Percentiles rank a stretch among this genome's conserved stretches.
Conservation (phyloP, 2,329 filamentous ascomycete species). For the Cladosporium sphaerospermum region DNA sequence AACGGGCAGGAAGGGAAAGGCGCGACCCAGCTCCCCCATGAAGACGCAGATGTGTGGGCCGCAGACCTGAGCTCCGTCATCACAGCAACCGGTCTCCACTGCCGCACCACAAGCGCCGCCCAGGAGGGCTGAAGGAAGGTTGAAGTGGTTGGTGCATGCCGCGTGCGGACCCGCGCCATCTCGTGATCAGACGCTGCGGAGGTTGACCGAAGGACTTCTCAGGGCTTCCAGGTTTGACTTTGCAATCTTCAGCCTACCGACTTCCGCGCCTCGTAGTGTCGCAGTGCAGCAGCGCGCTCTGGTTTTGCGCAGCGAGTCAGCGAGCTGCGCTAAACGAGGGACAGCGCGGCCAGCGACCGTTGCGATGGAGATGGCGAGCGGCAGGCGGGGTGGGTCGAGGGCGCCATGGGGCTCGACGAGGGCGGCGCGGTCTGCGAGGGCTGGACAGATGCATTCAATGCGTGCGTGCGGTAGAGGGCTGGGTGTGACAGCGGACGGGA, state of each 20-base stretch:
- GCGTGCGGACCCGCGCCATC: background rate
- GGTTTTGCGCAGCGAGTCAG: slow-evolving; percentile 1
- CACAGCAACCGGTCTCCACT: background rate
- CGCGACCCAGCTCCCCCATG: background rate
- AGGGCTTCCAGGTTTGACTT: no score
- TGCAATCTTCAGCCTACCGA: background rate
- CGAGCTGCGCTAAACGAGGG: slow-evolving; percentile 4
- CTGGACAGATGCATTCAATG: background rate
- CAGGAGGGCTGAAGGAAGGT: background rate
- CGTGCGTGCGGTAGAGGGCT: background rate
- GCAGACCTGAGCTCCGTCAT: slow-evolving; percentile 1
- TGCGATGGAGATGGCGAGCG: slow-evolving; percentile 10
- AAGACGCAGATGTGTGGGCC: background rate
- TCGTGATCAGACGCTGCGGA: background rate
- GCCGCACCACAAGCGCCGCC: background rate
- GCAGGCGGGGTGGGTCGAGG: slow-evolving; percentile 5
- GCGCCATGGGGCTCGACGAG: background rate
- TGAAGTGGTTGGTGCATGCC: background rate
- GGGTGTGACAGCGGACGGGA: background rate
- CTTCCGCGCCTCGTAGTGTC: background rate
- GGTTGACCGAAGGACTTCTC: background rate
- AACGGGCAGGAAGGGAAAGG: background rate
- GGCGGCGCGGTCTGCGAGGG: background rate
- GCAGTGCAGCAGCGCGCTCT: background rate
- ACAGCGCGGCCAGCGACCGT: slow-evolving; percentile 6